Base-by-base conservation (phyloP, 208 protist species). In the Wallacemonas sp. region DNA sequence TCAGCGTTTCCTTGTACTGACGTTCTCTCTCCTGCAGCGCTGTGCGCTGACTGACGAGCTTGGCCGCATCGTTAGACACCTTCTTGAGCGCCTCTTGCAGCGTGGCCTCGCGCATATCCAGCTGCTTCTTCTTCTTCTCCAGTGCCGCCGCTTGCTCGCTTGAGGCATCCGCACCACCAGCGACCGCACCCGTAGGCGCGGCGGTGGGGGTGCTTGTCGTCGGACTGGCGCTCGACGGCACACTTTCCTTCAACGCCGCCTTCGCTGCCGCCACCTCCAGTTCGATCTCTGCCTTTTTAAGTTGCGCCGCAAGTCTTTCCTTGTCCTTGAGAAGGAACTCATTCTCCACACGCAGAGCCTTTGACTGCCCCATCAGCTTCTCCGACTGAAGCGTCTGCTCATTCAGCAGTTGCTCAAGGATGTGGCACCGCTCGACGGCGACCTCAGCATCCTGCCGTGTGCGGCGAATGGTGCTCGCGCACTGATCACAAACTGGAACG, bases 21-120 rank as follows among this genome's bases (percentile, higher is more conserved):
- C 42, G 42, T 45, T 91, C 79, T 42, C 69, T 60, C 53, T 80
- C 68, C 53, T 81, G 77, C 52, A 86, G 55, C 12, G 76, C 64
- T 0, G 57, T 60, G 15, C 77, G 73, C 69, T 92, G 77, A 29
- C 71, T 57, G 0, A 71, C 73, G 10, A 89, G 58, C 46, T 65
- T 74, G 2, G 71, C 71, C 17, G 79, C 77, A 54, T 92, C 81
- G 21, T 38, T 46, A 2, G 75, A 77, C 12, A 85, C 76, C 58
- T 87, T 89, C 48, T 89, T 85, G 36, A 87, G 62, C 4, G 78
- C 76, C 34, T 83, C 79, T 66, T 92, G 76, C 63, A 89, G 77
- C 41, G 79, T 79, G 17, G 74, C 71, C 62, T 92, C 81, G 10
- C 78, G 75, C 66, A 81, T 29, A 59, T 85, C 77, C 0, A 89